phyloP scores from a whole-genome alignment of 306 rosid genomes.

The Lathyrus tuberosus region DNA sequence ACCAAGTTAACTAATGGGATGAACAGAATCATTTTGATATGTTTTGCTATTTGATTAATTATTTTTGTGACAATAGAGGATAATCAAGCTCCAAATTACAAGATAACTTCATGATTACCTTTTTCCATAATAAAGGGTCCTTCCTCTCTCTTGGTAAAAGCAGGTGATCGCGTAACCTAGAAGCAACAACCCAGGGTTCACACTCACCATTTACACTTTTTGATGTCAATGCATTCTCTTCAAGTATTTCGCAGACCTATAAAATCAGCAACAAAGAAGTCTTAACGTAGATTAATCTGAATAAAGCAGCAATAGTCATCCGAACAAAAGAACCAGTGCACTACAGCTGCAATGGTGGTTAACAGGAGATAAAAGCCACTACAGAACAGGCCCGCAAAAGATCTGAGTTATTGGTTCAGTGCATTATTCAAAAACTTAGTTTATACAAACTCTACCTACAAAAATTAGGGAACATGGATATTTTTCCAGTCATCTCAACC shows the following conservation, averaged over 20 bases:
- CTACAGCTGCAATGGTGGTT: conserved; percentile 20
- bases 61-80: background rate
- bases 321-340: conserved; percentile 19
- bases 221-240: conserved; percentile 79
- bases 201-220: conserved; percentile 56
- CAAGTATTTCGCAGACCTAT: conserved; percentile 89
- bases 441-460: conserved; percentile 20
- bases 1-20: conserved; percentile 20
- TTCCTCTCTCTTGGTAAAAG: conserved; percentile 91
- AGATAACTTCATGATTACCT: conserved; percentile 50
- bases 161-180: conserved; percentile 86
- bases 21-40: conserved; percentile 32
- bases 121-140: conserved; percentile 72
- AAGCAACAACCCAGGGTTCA: conserved; percentile 90
- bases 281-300: conserved; percentile 14
- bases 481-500: conserved; percentile 24
- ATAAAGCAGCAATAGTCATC: conserved; percentile 27
- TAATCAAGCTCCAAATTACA: conserved; percentile 28
- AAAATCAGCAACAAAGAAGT: conserved; percentile 31
- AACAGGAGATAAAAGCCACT: conserved; percentile 17
- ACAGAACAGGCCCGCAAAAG: no score
- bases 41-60: conserved; percentile 26
- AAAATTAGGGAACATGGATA: conserved; percentile 3
- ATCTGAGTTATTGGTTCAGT: conserved; percentile 5
- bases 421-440: conserved; percentile 16